These are phyloP conservation scores for Avena insularis DNA, from an alignment of 176 grass and related monocot genomes.

Conservation along the genomic window DNA sequence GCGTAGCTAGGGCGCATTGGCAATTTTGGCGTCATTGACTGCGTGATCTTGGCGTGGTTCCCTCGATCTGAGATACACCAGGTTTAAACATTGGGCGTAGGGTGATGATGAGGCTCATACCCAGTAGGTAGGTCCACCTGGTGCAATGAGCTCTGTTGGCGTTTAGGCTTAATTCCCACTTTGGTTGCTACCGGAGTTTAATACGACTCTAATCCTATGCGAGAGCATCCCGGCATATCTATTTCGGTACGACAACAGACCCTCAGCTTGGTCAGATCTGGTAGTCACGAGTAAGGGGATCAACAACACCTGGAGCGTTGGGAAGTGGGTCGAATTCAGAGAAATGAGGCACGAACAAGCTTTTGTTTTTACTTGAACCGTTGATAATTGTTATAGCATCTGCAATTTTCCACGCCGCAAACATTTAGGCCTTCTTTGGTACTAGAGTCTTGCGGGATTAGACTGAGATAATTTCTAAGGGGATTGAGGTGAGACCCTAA, in stretches of 20 bases:
- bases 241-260: not conserved
- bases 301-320: not conserved
- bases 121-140: constrained; percentile 20
- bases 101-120: not conserved
- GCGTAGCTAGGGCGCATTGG: not conserved
- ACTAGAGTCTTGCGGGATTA: too few species aligned
- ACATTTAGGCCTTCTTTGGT: not conserved
- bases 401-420: not conserved
- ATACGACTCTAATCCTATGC: not conserved
- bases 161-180: not conserved
- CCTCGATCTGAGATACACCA: not conserved
- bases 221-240: not conserved
- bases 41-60: not conserved
- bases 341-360: too few species aligned
- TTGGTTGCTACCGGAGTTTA: not conserved
- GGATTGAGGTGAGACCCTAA: too few species aligned
- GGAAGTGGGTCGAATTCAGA: not conserved
- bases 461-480: too few species aligned
- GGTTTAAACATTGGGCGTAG: too few species aligned
- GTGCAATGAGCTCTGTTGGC: not conserved
- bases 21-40: not conserved
- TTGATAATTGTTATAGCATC: not conserved
- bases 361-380: too few species aligned
- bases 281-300: not conserved
- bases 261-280: not conserved